These are phyloP conservation scores for Coniferiporia sulphurascens DNA, from an alignment of 1,284 basidiomycete species.

Conservation along the genomic window DNA sequence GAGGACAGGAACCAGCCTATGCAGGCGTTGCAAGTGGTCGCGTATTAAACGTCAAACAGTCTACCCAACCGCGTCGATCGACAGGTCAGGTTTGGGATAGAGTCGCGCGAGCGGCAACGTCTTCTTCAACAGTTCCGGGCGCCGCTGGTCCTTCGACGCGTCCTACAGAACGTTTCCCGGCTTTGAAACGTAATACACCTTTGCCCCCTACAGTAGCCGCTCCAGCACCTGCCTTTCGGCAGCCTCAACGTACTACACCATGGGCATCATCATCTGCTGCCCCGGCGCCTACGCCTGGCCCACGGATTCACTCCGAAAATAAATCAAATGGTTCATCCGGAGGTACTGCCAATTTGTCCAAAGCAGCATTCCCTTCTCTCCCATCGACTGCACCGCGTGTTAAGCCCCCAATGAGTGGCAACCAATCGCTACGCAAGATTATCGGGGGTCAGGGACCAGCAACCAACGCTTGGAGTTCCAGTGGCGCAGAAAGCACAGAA, in stretches of 20 bases:
- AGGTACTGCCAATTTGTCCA: constrained; percentile 35
- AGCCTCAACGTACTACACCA: constrained; percentile 48
- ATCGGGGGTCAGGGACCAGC: constrained; percentile 49
- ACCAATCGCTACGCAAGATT: constrained; percentile 67
- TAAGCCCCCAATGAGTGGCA: constrained; percentile 57
- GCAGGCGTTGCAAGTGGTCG: constrained; percentile 77
- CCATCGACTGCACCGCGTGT: constrained; percentile 39
- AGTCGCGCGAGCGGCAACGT: constrained; percentile 79
- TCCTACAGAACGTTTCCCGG: constrained; percentile 42
- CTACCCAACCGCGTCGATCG: constrained; percentile 50
- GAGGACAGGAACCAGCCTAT: constrained; percentile 58
- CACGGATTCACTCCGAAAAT: constrained; percentile 1
- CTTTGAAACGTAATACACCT: constrained; percentile 32
- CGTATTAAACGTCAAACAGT: constrained; percentile 79
- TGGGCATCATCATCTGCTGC: constrained; percentile 40
- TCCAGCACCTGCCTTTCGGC: constrained; percentile 34
- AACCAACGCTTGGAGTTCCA: constrained; percentile 46
- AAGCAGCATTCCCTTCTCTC: constrained; percentile 66
- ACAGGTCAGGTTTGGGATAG: constrained; percentile 77
- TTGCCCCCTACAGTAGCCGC: constrained; percentile 28
- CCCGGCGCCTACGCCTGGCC: constrained; percentile 32
- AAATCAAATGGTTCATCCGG: background rate
- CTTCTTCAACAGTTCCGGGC: constrained; percentile 38
- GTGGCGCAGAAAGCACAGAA: constrained; percentile 21
- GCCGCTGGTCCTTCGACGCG: constrained; percentile 26